phyloP scores from a whole-genome alignment of 495 filamentous ascomycete genomes.

The Penicillium dipodomyicola region DNA sequence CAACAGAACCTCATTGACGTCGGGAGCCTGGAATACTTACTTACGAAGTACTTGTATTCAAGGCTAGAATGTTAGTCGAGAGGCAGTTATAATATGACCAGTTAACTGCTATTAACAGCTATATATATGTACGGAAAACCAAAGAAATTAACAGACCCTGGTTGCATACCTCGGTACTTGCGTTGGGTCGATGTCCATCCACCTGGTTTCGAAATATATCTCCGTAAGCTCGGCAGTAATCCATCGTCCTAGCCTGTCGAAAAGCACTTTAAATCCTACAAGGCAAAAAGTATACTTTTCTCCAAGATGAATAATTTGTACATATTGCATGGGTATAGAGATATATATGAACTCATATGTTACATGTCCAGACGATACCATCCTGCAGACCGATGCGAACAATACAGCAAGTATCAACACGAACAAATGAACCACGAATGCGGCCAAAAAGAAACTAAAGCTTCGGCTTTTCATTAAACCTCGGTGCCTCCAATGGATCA shows the following conservation, averaged over 20 bases:
- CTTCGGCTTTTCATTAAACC: slow-evolving; percentile 59
- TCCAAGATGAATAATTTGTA: not conserved
- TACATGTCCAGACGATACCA: not conserved
- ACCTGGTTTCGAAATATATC: not conserved
- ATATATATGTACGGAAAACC: too few relatives aligned
- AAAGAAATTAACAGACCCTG: too few relatives aligned
- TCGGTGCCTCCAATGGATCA: slow-evolving; percentile 62
- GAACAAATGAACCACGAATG: not conserved
- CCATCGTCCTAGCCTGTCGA: not conserved
- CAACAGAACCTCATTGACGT: not conserved
- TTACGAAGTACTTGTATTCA: too few relatives aligned
- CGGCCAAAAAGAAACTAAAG: slow-evolving; percentile 26
- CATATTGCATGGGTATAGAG: slow-evolving; percentile 8
- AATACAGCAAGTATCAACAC: not conserved
- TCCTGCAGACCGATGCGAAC: not conserved
- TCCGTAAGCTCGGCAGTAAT: not conserved
- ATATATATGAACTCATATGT: not conserved
- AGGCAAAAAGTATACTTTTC: not conserved
- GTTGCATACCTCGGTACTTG: too few relatives aligned
- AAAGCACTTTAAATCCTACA: not conserved
- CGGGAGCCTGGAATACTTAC: too few relatives aligned
- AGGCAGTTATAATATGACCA: too few relatives aligned
- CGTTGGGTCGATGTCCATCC: not conserved
- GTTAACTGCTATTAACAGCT: too few relatives aligned
- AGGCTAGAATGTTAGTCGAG: too few relatives aligned